Evolutionary conservation across 345 rosid genomes (phyloP).

Genomic region (Atalantia buxifolia): DNA sequence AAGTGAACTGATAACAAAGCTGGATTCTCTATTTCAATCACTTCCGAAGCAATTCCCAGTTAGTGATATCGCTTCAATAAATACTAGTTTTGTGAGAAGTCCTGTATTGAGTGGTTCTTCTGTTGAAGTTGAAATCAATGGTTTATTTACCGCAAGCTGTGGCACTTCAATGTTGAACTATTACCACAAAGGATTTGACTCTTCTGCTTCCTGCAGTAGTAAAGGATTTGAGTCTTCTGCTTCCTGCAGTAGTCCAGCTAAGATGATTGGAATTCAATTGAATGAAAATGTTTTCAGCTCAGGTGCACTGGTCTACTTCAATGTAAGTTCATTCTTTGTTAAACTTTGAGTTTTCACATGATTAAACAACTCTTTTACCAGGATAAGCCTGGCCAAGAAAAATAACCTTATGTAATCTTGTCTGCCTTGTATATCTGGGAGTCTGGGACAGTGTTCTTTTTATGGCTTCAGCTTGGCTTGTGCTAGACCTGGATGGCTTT

Average conservation of each 20-base stretch:
- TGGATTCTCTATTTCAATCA: slow-evolving; percentile 56
- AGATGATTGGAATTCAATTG: slow-evolving; percentile 54
- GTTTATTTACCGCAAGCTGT: slow-evolving; percentile 43
- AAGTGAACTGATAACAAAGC: slow-evolving; percentile 48
- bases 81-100: slow-evolving; percentile 53
- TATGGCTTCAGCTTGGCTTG: neutral
- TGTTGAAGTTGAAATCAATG: slow-evolving; percentile 45
- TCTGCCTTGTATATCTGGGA: neutral
- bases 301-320: slow-evolving; percentile 62
- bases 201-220: slow-evolving; percentile 18
- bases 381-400: neutral
- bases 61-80: slow-evolving; percentile 47
- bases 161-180: slow-evolving; percentile 18
- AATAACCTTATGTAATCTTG: neutral
- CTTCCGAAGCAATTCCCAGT: slow-evolving; percentile 55
- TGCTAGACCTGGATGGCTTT: neutral
- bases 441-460: neutral
- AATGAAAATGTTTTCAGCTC: slow-evolving; percentile 58
- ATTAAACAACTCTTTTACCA: neutral
- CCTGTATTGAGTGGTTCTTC: slow-evolving; percentile 50
- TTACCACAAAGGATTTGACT: slow-evolving; percentile 4
- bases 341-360: neutral
- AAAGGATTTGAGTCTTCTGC: slow-evolving; percentile 18
- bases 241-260: slow-evolving; percentile 16
- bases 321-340: slow-evolving; percentile 40